A percentile compares a stretch with the other conserved stretches of the same genome.
phyloP scores from a whole-genome alignment of 305 asterid genomes.

The Solanum hybrid region DNA sequence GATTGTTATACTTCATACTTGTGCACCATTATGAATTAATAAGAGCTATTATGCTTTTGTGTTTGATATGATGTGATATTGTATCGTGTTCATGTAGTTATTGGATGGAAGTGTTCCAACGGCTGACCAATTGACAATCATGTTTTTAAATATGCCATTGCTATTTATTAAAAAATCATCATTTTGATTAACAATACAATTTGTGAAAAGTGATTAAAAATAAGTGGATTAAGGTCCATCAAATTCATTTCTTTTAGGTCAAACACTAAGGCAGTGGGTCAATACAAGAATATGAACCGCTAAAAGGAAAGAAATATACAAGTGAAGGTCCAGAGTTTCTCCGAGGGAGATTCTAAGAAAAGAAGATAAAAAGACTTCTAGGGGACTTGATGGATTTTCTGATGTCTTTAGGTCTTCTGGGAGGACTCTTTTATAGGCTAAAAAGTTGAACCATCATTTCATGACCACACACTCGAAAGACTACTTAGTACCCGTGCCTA shows the following conservation, averaged over 20 bases:
- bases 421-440: too few relatives aligned
- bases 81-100: not conserved
- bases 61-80: not conserved
- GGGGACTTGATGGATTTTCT: too few relatives aligned
- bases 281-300: too few relatives aligned
- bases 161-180: too few relatives aligned
- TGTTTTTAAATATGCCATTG: not conserved
- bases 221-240: accelerated
- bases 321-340: too few relatives aligned
- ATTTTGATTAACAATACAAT: not conserved
- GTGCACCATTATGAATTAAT: not conserved
- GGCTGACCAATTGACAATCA: not conserved
- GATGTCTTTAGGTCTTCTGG: too few relatives aligned
- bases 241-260: not conserved
- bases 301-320: too few relatives aligned
- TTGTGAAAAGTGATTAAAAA: not conserved
- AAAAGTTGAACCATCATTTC: too few relatives aligned
- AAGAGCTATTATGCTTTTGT: not conserved
- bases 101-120: not conserved
- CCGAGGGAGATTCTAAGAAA: too few relatives aligned
- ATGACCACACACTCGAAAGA: too few relatives aligned
- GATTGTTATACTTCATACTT: not conserved
- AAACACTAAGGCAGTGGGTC: not conserved
- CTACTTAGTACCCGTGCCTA: too few relatives aligned
- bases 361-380: too few relatives aligned